Percentiles rank a stretch among this genome's conserved stretches.
Conservation (phyloP, 352 stramenopile species). For the Phytophthora fragariaefolia region DNA sequence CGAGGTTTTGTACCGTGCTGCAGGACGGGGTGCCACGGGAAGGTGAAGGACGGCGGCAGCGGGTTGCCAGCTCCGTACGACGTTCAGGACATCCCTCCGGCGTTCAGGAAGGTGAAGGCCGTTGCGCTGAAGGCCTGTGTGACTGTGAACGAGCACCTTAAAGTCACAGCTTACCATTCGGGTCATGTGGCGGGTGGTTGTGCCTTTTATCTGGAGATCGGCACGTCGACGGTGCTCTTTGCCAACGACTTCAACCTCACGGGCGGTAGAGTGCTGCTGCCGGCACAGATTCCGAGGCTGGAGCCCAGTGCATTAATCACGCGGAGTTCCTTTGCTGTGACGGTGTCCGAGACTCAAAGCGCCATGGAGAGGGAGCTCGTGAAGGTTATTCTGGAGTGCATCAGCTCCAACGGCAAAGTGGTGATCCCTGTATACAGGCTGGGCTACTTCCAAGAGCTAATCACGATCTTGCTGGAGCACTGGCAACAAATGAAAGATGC, state of each 20-base stretch:
- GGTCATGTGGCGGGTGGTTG: slow-evolving; percentile 82
- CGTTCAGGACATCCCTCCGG: slow-evolving; percentile 57
- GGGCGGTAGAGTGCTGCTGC: slow-evolving; percentile 71
- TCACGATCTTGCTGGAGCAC: slow-evolving; percentile 74
- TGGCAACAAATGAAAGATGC: slow-evolving; percentile 66
- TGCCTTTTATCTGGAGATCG: slow-evolving; percentile 80
- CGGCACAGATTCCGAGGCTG: slow-evolving; percentile 71
- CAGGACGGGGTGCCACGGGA: slow-evolving; percentile 52
- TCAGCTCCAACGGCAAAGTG: slow-evolving; percentile 81
- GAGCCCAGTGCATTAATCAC: slow-evolving; percentile 68
- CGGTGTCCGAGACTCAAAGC: slow-evolving; percentile 82
- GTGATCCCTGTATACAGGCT: slow-evolving; percentile 81
- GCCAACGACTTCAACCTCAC: slow-evolving; percentile 85
- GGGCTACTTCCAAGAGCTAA: slow-evolving; percentile 85
- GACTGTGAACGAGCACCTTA: slow-evolving; percentile 69
- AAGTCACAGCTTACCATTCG: slow-evolving; percentile 82
- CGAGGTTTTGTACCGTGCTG: slow-evolving; percentile 4
- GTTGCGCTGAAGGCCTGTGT: slow-evolving; percentile 63
- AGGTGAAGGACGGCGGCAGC: slow-evolving; percentile 56
- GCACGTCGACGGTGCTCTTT: slow-evolving; percentile 71
- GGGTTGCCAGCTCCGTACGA: slow-evolving; percentile 60
- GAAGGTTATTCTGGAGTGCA: slow-evolving; percentile 79
- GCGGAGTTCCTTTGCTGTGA: slow-evolving; percentile 79
- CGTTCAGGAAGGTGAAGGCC: slow-evolving; percentile 60
- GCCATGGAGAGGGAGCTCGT: slow-evolving; percentile 85